Evolutionary conservation across 805 yeast genomes (phyloP), one percentile per base, ranked within the genome.

Genomic region (Saturnispora gosingensis): DNA sequence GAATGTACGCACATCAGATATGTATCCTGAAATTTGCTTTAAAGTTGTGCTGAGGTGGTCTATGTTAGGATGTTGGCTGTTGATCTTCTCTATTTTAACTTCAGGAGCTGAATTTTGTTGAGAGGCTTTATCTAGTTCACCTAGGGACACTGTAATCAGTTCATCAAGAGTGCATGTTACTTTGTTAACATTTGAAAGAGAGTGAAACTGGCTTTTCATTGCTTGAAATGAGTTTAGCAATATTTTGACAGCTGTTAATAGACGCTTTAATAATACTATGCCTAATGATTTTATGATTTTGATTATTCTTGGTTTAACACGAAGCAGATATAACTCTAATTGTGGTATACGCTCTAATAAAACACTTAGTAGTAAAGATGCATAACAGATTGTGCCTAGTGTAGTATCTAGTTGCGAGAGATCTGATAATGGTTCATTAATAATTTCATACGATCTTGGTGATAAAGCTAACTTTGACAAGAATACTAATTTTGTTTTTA

Each of bases 1-100:
- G 56, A 69, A 69, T 22, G 68, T 67, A 34, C 72, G 59, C 5
- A 69, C 54, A 50, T 67, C 72, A 13, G 71, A 60, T 3, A 69
- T 46, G 46, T 69, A 69, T 4, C 58, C 54, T 2, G 72, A 67
- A 22, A 69, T 27, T 5, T 49, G 45, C 42, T 61, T 66, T 9
- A 53, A 43, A 4, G 65, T 45, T 15, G 39, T 25, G 20, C 48
- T 44, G 8, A 49, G 3, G 38, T 49, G 52, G 16, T 15, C 11
- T 6, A 38, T 10, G 22, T 38, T 38, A 16, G 22, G 22, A 18
- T 8, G 13, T 44, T 44, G 39, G 16, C 10, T 7, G 15, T 1
- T 9, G 2, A 34, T 22, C 35, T 43, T 20, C 9, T 44, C 20
- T 5, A 22, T 24, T 9, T 34, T n/a, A 20, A 3, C 6, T 11